Percentiles rank a stretch among this genome's conserved stretches.
These are phyloP conservation scores for Schwanniomyces vanrijiae DNA, from an alignment of 805 yeast species.

Conservation along the genomic window DNA sequence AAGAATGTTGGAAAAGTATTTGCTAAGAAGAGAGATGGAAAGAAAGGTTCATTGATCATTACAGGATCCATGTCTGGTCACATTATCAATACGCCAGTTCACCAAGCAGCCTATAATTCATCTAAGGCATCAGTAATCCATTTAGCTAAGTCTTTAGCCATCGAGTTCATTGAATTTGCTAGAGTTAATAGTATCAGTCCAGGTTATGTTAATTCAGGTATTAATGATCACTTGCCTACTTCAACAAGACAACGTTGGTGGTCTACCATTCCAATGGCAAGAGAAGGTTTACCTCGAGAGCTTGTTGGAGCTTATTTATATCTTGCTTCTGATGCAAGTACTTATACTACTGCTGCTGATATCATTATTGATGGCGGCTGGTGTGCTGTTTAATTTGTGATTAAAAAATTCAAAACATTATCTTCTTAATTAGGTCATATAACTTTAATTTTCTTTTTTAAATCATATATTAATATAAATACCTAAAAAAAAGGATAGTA, in stretches of 20 bases:
- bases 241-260: conserved; percentile 38
- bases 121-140: conserved; percentile 47
- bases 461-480: no score
- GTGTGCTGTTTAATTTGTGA: conserved; percentile 21
- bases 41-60: conserved; percentile 39
- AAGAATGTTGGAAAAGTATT: conserved; percentile 41
- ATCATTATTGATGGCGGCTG: conserved; percentile 49
- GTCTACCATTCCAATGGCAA: conserved; percentile 42
- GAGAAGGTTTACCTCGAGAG: conserved; percentile 44
- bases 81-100: conserved; percentile 45
- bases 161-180: conserved; percentile 49
- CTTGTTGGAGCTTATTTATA: conserved; percentile 49
- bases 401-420: no score
- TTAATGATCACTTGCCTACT: conserved; percentile 34
- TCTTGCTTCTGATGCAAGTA: conserved; percentile 44
- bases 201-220: conserved; percentile 43
- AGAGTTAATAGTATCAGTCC: conserved; percentile 45
- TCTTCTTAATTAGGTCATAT: no score
- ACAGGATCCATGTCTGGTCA: conserved; percentile 50
- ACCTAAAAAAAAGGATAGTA: no score
- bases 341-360: conserved; percentile 46
- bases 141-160: conserved; percentile 43
- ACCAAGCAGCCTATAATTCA: conserved; percentile 48
- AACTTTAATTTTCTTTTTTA: no score
- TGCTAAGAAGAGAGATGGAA: conserved; percentile 30